Conservation (phyloP, 2,329 filamentous ascomycete species). For the Pseudogymnoascus verrucosus region DNA sequence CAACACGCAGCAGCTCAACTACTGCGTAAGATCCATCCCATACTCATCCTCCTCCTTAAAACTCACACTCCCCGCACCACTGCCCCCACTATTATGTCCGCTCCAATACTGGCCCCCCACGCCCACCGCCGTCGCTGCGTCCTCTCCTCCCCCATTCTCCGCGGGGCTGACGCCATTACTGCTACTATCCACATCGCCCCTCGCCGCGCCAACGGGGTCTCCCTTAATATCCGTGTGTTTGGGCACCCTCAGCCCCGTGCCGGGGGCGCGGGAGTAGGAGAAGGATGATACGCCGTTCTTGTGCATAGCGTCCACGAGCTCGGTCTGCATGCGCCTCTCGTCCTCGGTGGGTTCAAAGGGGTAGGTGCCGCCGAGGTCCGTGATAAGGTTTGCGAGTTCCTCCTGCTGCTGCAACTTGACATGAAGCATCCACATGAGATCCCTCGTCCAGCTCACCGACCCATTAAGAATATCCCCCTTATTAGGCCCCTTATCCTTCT, state of each 20-base stretch:
- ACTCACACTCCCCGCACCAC: conserved; percentile 56
- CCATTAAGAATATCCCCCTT: conserved; percentile 98
- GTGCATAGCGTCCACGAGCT: conserved; percentile 77
- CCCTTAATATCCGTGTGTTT: conserved; percentile 89
- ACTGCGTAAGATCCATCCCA: conserved; percentile 63
- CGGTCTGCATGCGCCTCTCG: conserved; percentile 89
- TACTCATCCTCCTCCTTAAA: conserved; percentile 96
- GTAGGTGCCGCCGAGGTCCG: conserved; percentile 63
- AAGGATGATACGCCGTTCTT: conserved; percentile 66
- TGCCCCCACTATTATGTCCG: conserved; percentile 64
- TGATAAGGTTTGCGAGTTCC: conserved; percentile 69
- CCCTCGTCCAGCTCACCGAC: conserved; percentile 91
- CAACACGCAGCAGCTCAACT: conserved; percentile 16
- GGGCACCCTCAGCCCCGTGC: conserved; percentile 81
- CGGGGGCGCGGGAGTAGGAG: conserved; percentile 73
- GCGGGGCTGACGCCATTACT: not conserved
- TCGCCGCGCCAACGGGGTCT: conserved; percentile 52
- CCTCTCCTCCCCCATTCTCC: conserved; percentile 18
- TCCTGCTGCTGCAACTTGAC: conserved; percentile 84
- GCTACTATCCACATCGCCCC: not conserved
- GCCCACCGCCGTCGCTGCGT: conserved; percentile 19
- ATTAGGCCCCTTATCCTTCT: conserved; percentile 97
- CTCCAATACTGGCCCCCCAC: conserved; percentile 51
- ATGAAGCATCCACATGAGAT: conserved; percentile 95
- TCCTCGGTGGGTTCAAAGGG: conserved; percentile 84